A percentile compares a stretch with the other conserved stretches of the same genome.
phyloP scores from a whole-genome alignment of 2,329 filamentous ascomycete genomes.

The Penicillium sp. region DNA sequence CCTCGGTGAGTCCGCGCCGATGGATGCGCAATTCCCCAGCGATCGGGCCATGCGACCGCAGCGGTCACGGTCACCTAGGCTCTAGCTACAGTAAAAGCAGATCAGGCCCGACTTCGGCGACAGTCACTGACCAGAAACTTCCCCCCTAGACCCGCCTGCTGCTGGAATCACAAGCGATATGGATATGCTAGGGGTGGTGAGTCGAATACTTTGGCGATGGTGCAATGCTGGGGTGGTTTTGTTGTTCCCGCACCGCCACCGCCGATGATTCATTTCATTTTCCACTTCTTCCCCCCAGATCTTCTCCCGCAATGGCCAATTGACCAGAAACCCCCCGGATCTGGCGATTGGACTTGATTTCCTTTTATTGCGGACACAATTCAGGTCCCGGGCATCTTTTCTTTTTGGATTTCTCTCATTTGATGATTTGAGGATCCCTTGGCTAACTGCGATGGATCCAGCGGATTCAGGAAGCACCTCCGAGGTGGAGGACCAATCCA shows the following conservation, averaged over 20 bases:
- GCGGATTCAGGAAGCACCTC: slow-evolving; percentile 40
- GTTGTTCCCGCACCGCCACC: slow-evolving; percentile 30
- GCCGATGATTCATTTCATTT: slow-evolving; percentile 23
- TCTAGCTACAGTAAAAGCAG: slow-evolving; percentile 1
- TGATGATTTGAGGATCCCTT: background rate
- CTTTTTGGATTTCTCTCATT: background rate
- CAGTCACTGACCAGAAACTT: slow-evolving; percentile 3
- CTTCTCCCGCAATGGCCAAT: background rate
- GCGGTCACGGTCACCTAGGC: slow-evolving; percentile 1
- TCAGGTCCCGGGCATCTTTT: background rate
- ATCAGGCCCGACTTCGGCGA: slow-evolving; percentile 1
- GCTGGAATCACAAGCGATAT: slow-evolving; percentile 22
- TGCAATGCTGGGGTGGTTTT: slow-evolving; percentile 24
- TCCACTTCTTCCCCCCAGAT: slow-evolving; percentile 3
- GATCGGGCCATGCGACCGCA: slow-evolving; percentile 13
- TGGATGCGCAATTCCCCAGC: background rate
- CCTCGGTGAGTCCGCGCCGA: slow-evolving; percentile 31
- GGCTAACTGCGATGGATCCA: slow-evolving; percentile 40
- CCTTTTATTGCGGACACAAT: background rate
- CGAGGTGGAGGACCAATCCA: slow-evolving; percentile 41
- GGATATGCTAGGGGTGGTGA: slow-evolving; percentile 31
- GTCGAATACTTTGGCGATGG: slow-evolving; percentile 29
- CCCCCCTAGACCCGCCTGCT: slow-evolving; percentile 19
- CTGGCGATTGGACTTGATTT: background rate
- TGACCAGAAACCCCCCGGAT: background rate